Conservation (phyloP, 1,284 basidiomycete species). For the Microbotryum lychnidis-dioicae region DNA sequence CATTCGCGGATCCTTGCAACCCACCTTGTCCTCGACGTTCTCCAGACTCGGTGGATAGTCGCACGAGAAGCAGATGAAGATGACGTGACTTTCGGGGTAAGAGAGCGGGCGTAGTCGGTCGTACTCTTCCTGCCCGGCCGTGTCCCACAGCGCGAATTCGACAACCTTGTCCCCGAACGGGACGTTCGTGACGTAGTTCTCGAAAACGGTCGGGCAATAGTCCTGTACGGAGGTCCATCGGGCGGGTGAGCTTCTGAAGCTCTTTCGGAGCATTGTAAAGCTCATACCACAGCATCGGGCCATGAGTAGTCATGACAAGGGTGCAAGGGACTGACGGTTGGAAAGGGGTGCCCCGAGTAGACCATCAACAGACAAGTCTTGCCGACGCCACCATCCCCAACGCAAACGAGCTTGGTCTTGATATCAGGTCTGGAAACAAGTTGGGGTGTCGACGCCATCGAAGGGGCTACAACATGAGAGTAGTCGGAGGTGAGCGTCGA, state of each 20-base stretch:
- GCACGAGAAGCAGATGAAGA: slow-evolving; percentile 86
- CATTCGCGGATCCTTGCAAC: slow-evolving; percentile 37
- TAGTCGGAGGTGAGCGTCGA: background rate
- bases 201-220: slow-evolving; percentile 87
- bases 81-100: slow-evolving; percentile 87
- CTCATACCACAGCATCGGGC: background rate
- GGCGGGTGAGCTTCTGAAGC: background rate
- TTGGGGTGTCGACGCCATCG: background rate
- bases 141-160: slow-evolving; percentile 91
- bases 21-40: slow-evolving; percentile 90
- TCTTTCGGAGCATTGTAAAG: background rate
- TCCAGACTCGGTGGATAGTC: slow-evolving; percentile 87
- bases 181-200: slow-evolving; percentile 45
- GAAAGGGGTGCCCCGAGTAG: slow-evolving; percentile 86
- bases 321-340: slow-evolving; percentile 55
- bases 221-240: slow-evolving; percentile 48
- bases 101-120: slow-evolving; percentile 51
- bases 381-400: slow-evolving; percentile 74
- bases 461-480: background rate
- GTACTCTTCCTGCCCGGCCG: slow-evolving; percentile 76
- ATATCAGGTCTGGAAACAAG: slow-evolving; percentile 24
- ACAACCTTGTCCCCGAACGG: slow-evolving; percentile 62
- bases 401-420: slow-evolving; percentile 61
- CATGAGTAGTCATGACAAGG: background rate
- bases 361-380: slow-evolving; percentile 69